phyloP scores from a whole-genome alignment of 1,284 basidiomycete genomes.

The Sutorius eximius region DNA sequence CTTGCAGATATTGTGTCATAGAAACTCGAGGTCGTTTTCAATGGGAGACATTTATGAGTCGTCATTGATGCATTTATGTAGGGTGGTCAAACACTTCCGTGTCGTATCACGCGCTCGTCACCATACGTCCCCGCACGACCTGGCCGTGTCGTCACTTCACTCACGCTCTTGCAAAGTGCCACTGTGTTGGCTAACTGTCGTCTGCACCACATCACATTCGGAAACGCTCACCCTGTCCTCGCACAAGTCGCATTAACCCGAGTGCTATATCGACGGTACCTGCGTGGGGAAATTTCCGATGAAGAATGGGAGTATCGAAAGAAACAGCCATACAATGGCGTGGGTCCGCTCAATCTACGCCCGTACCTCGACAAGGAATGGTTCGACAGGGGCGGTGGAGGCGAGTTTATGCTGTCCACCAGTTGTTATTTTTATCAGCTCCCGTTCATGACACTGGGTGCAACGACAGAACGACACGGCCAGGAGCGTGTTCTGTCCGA shows the following conservation, averaged over 20 bases:
- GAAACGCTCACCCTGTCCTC: constrained; percentile 49
- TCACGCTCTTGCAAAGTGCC: constrained; percentile 32
- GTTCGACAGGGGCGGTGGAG: constrained; percentile 45
- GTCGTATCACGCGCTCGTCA: constrained; percentile 39
- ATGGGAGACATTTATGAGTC: too few species aligned
- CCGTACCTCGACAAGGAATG: constrained; percentile 51
- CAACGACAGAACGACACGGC: not conserved
- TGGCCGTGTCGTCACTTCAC: constrained; percentile 21
- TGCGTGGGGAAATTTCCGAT: constrained; percentile 46
- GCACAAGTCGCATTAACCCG: constrained; percentile 57
- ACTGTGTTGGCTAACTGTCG: constrained; percentile 42
- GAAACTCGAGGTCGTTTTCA: not conserved
- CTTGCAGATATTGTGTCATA: not conserved
- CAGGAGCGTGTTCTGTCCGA: constrained; percentile 26
- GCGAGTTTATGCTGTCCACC: constrained; percentile 45
- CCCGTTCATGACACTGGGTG: constrained; percentile 52
- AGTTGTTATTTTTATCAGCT: constrained; percentile 46
- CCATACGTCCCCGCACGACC: constrained; percentile 39
- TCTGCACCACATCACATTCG: constrained; percentile 47
- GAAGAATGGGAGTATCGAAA: constrained; percentile 56
- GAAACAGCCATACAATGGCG: constrained; percentile 48
- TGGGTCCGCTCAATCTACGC: constrained; percentile 51
- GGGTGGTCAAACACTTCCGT: constrained; percentile 60
- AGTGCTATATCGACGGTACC: constrained; percentile 47
- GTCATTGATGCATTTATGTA: constrained; percentile 29